Evolutionary conservation across 371 early-diverging fungal species (phyloP), one percentile per base, ranked within the genome.

Genomic region (Gilbertella persicaria): DNA sequence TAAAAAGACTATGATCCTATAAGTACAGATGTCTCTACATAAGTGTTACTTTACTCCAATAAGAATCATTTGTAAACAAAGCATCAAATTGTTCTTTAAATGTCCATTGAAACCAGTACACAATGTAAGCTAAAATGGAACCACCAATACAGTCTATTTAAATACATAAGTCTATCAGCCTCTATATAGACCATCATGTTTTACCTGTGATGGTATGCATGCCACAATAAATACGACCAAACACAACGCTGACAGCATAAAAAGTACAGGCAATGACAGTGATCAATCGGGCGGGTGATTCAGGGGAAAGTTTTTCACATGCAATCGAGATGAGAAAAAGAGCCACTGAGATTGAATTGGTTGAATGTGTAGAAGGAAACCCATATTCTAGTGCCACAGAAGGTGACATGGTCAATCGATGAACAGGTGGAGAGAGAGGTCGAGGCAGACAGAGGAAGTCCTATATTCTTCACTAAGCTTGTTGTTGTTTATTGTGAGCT

Each of bases 281-380:
- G 50, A 67, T 55, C 36, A 69, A 57, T 51, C 77, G 73, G 4
- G 67, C 60, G 29, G 73, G 71, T 26, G 76, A 70, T 24, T 70
- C 71, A 30, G 70, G 58, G 23, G 60, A 19, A 5, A 71, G 58
- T 41, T 70, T 53, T 53, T 72, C 78, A 48, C 65, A 67, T 43
- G 70, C 64, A 40, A 78, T 70, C 8, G 85, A 72, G 24, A 84
- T 71, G 21, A 85, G 55, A 58, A 77, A 84, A n/a, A 86, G 64
- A 1, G 89, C 84, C 10, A 89, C 79, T 17, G 87, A 83, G 60
- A 86, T 64, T 14, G 90, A 86, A 73, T 88, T 88, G 41, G 86
- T 78, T 0, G 90, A 79, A 45, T 92, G 93, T 3, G 90, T 89
- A 2, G 89, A 88, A 19, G 93, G 93, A 56, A 90, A 88, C 23